Base-by-base conservation (phyloP, 805 yeast genomes). In the Saccharomycopsis babjevae region DNA sequence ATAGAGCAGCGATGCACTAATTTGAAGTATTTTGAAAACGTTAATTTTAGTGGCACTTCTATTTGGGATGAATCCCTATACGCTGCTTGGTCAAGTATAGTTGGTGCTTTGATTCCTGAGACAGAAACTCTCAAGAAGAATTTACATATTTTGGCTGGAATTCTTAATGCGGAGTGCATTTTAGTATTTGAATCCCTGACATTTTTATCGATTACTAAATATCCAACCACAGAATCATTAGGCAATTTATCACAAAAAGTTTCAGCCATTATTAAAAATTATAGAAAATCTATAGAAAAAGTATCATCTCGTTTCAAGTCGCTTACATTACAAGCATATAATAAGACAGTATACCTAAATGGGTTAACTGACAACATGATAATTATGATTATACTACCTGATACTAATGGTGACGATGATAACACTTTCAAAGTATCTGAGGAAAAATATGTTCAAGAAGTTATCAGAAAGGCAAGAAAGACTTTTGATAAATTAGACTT, bases 11-110 rank as follows among this genome's bases (percentile, higher is more conserved):
- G 28, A 67, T 56, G 56, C 18, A 28, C 56, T 20, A 58, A 58
- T 28, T 30, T 63, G 15, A 18, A 50, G 15, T 50, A 30, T 43
- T 59, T 64, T 38, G 28, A 39, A 16, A 71, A 70, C 15, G 89
- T 90, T 73, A 76, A 82, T 55, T 76, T 90, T 54, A 81, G 83
- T 16, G 97, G 97, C 5, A 94, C 98, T 0, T 89, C 97, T 1
- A 93, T 93, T 61, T 93, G 98, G 98, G 97, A 93, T 74, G 98
- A 93, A 72, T 84, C 93, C 68, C 76, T 93, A 62, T 94, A 93
- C 72, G 92, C 88, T 71, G 99, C 99, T 1, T 94, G 99, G 99
- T 89, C 97, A 1, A 88, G 85, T 57, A 93, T 94, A 62, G 97
- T 94, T 40, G 92, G 98, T 69, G 88, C 97, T 1, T 78, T 94